Evolutionary conservation across 306 rosid species (phyloP), one percentile per base, ranked within the genome.

Genomic region (Clitoria ternatea): DNA sequence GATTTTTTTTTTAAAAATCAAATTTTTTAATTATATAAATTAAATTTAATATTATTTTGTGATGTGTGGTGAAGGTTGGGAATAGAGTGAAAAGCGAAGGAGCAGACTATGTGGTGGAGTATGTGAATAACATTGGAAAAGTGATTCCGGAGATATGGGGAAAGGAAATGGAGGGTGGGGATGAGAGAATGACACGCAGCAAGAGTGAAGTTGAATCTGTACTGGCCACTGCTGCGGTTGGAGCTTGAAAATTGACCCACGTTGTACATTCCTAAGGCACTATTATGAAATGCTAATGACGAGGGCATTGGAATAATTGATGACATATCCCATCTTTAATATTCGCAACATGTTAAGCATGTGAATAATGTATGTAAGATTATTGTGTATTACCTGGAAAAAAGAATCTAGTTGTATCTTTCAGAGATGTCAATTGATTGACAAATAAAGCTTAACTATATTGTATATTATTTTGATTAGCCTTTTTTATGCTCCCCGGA

Each of bases 121-220:
- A 42, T 7, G 85, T 90, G 60, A 60, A 76, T 32, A 82, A 63
- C 44, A 1, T 88, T n/a, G 71, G 69, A 0, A 74, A 90, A 68
- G 82, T 37, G 1, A 47, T 90, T 35, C 86, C 97, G 0, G 98
- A 82, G 60, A 73, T 93, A 37, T 85, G 97, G 98, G 73, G 44
- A 2, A 42, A 61, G 12, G 35, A 27, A 61, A 35, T 65, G n/a
- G 81, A 92, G 1, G 68, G 64, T 20, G 78, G 27, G 0, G 81
- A 70, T 54, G 53, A 56, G 59, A 73, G 65, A 73, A 57, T 85
- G 15, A 24, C 33, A 14, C 93, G 89, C 0, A 57, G 80, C 10
- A 78, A 80, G 32, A 90, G 86, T 22, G 97, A 90, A 7, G 54
- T 88, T n/a, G 97, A 90, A 37, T 66, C 83, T 4, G 11, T 79